Percentiles rank a stretch among this genome's conserved stretches.
phyloP scores from a whole-genome alignment of 257 asterid genomes.

The Scutellaria galericulata region DNA sequence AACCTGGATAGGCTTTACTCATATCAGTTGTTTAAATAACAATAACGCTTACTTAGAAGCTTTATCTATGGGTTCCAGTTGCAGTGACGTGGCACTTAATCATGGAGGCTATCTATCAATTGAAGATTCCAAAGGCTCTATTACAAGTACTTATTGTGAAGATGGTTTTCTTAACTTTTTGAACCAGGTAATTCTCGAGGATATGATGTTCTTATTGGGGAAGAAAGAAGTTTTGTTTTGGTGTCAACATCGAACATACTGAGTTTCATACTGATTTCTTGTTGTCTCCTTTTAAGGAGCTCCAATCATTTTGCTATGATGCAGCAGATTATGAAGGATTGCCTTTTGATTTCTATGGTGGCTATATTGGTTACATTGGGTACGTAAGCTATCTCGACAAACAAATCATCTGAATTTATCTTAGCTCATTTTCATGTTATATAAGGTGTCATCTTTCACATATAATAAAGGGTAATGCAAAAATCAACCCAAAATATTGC shows the following conservation, averaged over 20 bases:
- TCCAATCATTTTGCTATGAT: slow-evolving; percentile 74
- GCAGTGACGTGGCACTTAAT: slow-evolving; percentile 47
- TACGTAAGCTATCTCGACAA: slow-evolving; percentile 39
- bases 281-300: slow-evolving; percentile 66
- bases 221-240: neutral
- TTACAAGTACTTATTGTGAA: slow-evolving; percentile 46
- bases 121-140: slow-evolving; percentile 71
- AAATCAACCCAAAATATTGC: too few species aligned
- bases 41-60: slow-evolving; percentile 16
- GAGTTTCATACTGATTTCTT: neutral
- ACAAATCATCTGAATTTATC: neutral
- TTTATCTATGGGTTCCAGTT: slow-evolving; percentile 28
- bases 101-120: slow-evolving; percentile 73
- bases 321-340: slow-evolving; percentile 81
- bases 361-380: slow-evolving; percentile 97
- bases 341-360: slow-evolving; percentile 93
- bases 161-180: slow-evolving; percentile 82
- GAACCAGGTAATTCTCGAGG: slow-evolving; percentile 58
- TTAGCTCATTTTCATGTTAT: neutral
- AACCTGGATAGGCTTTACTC: neutral
- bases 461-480: too few species aligned
- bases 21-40: neutral
- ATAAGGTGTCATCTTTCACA: neutral
- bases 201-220: neutral
- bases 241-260: neutral